Conservation (phyloP, 1,284 basidiomycete genomes). For the Tilletia walkeri region DNA sequence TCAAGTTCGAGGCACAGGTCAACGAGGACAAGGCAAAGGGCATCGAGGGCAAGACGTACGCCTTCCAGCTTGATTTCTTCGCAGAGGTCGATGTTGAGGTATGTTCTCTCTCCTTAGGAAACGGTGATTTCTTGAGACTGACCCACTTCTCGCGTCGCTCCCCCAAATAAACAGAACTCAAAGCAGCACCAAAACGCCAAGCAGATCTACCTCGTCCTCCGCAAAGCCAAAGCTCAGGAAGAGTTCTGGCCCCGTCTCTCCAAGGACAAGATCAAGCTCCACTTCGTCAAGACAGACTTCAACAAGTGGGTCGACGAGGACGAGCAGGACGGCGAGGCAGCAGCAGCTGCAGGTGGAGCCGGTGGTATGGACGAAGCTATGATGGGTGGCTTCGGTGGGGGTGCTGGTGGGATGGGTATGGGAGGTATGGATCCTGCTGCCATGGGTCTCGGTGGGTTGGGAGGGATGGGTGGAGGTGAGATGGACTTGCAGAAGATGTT, state of each 20-base stretch:
- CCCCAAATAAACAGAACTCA: constrained; percentile 23
- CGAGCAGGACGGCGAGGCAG: constrained; percentile 49
- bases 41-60: constrained; percentile 48
- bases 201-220: constrained; percentile 48
- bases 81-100: constrained; percentile 51
- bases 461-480: constrained; percentile 31
- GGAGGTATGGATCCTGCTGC: constrained; percentile 40
- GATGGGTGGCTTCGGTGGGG: constrained; percentile 56
- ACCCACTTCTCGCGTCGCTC: constrained; percentile 61
- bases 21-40: constrained; percentile 42
- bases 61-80: constrained; percentile 51
- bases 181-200: constrained; percentile 53
- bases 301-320: constrained; percentile 57
- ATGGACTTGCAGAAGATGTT: constrained; percentile 33
- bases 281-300: constrained; percentile 57
- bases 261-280: constrained; percentile 55
- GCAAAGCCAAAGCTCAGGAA: constrained; percentile 48
- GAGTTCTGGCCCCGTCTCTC: constrained; percentile 56
- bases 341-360: constrained; percentile 26
- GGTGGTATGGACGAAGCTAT: constrained; percentile 22
- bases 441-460: constrained; percentile 28
- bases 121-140: too few species aligned
- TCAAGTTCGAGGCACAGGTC: constrained; percentile 46
- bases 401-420: constrained; percentile 55
- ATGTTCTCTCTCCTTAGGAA: constrained; percentile 1